Base-by-base conservation (phyloP, 352 stramenopile genomes). In the Pythium dissimile region DNA sequence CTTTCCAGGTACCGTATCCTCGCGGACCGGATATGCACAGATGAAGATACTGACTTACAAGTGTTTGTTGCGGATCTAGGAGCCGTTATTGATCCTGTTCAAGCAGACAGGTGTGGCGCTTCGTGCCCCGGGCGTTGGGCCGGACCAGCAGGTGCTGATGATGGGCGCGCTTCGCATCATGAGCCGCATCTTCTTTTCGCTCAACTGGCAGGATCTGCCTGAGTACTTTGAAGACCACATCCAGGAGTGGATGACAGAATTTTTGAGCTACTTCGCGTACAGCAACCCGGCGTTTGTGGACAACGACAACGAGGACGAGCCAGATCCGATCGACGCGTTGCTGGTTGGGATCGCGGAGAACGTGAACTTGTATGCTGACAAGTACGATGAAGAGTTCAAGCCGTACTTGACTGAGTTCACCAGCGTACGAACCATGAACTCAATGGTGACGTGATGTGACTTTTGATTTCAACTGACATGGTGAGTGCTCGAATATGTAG, bases 181-280 rank as follows among this genome's bases (percentile, higher is more conserved):
- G 68, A 94, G 75, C 66, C 89, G 97, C 20, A 99, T 99, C 38
- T 99, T 98, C 70, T 99, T 96, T 76, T 99, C 92, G 45, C 82
- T 99, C 15, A 99, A 99, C 71, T 99, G 95, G 89, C 86, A 96
- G 61, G 97, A 99, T 73, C 71, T 99, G 21, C 97, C 97, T 0
- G 97, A 99, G 67, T 99, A 92, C 66, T 99, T 99, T 71, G 97
- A 99, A 73, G 97, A 99, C 79, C 87, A 99, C 72, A 97, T 99
- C 59, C 65, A 70, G 5, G 75, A 95, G 63, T 99, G 96, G 96
- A 99, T 99, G 96, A 70, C 68, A 9, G 86, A 92, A 49, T 99
- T 99, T 69, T 69, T 97, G 31, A 94, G 85, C 50, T 98, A 97
- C 63, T 88, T 99, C 34, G 72, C 75, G 59, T 99, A 98, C 67